Conservation (phyloP, 495 filamentous ascomycete genomes). For the Neurospora sp. region DNA sequence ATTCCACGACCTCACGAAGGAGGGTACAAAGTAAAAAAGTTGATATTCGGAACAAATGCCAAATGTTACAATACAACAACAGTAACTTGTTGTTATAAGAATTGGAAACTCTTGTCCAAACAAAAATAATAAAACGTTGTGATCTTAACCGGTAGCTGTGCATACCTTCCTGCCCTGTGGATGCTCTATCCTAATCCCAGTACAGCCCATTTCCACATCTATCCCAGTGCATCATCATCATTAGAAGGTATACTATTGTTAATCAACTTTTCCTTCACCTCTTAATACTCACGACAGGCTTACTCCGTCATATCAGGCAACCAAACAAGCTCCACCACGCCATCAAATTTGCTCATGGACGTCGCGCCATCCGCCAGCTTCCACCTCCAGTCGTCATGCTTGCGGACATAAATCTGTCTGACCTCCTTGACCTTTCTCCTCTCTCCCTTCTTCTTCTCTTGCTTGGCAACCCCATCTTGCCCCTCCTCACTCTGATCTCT, state of each 20-base stretch:
- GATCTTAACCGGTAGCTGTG: neutral
- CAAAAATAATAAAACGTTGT: neutral
- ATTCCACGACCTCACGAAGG: neutral
- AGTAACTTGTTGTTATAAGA: neutral
- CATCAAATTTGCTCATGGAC: constrained; percentile 37
- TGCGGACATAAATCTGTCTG: constrained; percentile 37
- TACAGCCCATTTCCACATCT: neutral
- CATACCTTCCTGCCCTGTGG: neutral
- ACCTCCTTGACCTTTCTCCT: constrained; percentile 20
- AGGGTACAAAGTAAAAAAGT: neutral
- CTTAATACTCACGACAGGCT: neutral
- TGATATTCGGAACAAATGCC: neutral
- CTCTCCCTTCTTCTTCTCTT: neutral
- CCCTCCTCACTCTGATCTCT: neutral
- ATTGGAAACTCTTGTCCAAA: neutral
- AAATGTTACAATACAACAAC: neutral
- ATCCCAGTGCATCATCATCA: neutral
- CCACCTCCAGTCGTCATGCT: constrained; percentile 39
- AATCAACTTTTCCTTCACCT: neutral
- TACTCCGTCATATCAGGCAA: constrained; percentile 15
- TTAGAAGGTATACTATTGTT: neutral
- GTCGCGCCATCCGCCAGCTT: constrained; percentile 27
- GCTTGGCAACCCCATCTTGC: neutral
- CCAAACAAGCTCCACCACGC: constrained; percentile 44
- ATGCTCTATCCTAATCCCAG: neutral